Base-by-base conservation (phyloP, 176 grass and related monocot species). In the Echinochloa phyllopogon region DNA sequence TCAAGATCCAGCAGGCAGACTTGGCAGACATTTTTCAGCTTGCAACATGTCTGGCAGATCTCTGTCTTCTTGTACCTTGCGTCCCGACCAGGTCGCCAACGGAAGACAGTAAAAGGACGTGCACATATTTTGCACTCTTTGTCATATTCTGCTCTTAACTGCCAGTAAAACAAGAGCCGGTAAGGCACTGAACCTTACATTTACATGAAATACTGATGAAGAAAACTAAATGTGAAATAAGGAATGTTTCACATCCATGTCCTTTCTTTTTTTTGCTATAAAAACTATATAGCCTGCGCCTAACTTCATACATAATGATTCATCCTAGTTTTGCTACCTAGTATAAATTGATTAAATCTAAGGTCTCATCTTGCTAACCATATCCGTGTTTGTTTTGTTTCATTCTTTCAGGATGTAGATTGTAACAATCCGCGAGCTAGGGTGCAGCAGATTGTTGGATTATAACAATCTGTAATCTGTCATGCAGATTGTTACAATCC, bases 21-120 rank as follows among this genome's bases (percentile, higher is more conserved):
- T 78, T 94, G 91, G 74, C 96, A 99, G 78, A 99, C 96, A 67
- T 99, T 99, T 84, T 99, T 99, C 51, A 99, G 79, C 85, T 94
- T 99, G 86, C 93, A 96, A 66, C 96, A 99, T 72, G 96, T 99
- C 86, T 96, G 96, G 78, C 94, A 99, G 77, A 99, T 92, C 88
- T 99, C 96, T 21, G 96, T 94, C 75, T 99, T 99, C 88, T 99
- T 99, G 86, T 99, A 99, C 75, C 96, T 92, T 72, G 93, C 96
- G 57, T 99, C 96, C 29, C 93, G 91, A 18, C 93, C 96, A 56
- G 96, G 96, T 64, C 96, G 84, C 96, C 96, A 99, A 17, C 91
- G 94, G 52, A 99, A 99, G 29, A 99, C 96, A 29, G 91, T 96
- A 81, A 99, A 96, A 60, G 93, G 96, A 0, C 93, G 89, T 29